Conservation (phyloP, 306 rosid genomes). For the Ziziphus jujuba region DNA sequence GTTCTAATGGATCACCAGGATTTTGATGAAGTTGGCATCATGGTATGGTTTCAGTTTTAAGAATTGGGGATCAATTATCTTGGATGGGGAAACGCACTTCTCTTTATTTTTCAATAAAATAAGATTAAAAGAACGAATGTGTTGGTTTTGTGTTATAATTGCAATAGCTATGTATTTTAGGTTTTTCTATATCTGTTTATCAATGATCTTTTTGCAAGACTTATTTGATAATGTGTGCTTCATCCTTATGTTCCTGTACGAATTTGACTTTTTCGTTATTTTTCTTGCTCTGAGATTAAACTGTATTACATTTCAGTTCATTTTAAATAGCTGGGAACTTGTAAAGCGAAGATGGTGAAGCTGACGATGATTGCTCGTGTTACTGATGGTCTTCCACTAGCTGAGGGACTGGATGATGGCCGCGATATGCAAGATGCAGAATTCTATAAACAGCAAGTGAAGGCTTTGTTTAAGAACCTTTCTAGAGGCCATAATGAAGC, state of each 20-base stretch:
- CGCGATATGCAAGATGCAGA: constrained; percentile 78
- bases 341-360: constrained; percentile 79
- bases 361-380: constrained; percentile 96
- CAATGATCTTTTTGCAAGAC: neutral
- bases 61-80: neutral
- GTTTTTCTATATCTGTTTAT: neutral
- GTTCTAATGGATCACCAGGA: constrained; percentile 4
- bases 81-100: neutral
- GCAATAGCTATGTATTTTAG: too few relatives aligned
- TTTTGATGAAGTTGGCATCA: neutral
- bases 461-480: constrained; percentile 86
- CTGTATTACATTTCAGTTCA: constrained; percentile 20
- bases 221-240: neutral
- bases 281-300: constrained; percentile 19
- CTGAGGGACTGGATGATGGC: constrained; percentile 91
- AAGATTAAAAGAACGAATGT: too few relatives aligned
- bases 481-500: constrained; percentile 87
- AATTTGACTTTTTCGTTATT: neutral
- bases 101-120: too few relatives aligned
- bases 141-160: too few relatives aligned
- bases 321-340: constrained; percentile 23
- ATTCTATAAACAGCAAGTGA: constrained; percentile 88
- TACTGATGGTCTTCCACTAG: constrained; percentile 90
- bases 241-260: neutral
- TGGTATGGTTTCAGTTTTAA: neutral